Percentiles rank a stretch among this genome's conserved stretches.
Conservation (phyloP, 1,139 yeast genomes). For the Suhomyces bolitotheri region DNA sequence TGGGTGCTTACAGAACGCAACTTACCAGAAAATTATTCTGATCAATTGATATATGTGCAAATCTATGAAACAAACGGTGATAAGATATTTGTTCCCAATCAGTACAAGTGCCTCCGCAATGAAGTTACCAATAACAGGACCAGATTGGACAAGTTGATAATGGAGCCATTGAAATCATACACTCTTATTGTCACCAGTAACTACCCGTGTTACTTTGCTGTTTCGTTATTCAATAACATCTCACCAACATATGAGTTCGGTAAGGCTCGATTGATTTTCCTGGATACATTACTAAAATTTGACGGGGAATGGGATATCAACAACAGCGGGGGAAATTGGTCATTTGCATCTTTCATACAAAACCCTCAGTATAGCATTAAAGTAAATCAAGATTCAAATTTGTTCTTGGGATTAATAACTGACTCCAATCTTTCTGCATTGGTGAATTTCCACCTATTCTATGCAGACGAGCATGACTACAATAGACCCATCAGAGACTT, state of each 20-base stretch:
- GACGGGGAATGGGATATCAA: slow-evolving; percentile 52
- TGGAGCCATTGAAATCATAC: slow-evolving; percentile 28
- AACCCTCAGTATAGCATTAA: slow-evolving; percentile 63
- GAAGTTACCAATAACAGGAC: slow-evolving; percentile 33
- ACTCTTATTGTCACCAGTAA: slow-evolving; percentile 29
- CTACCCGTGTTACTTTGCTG: slow-evolving; percentile 33
- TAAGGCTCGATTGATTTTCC: slow-evolving; percentile 27
- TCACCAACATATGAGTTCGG: slow-evolving; percentile 21
- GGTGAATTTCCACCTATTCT: slow-evolving; percentile 47
- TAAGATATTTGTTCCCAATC: slow-evolving; percentile 29
- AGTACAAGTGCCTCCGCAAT: slow-evolving; percentile 26
- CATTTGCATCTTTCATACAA: slow-evolving; percentile 46
- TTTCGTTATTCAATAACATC: slow-evolving; percentile 37
- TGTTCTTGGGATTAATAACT: slow-evolving; percentile 27
- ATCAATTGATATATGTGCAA: slow-evolving; percentile 28
- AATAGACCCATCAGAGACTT: slow-evolving; percentile 27
- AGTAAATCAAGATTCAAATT: slow-evolving; percentile 18
- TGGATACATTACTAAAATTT: slow-evolving; percentile 20
- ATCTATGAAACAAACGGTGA: slow-evolving; percentile 38
- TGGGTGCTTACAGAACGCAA: slow-evolving; percentile 55
- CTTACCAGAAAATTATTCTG: slow-evolving; percentile 19
- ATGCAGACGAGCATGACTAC: slow-evolving; percentile 21
- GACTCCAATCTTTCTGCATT: slow-evolving; percentile 18
- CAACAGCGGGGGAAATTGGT: slow-evolving; percentile 60
- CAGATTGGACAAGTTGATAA: slow-evolving; percentile 23